Evolutionary conservation across 352 stramenopile species (phyloP).

Genomic region (Phytophthora hibernalis): DNA sequence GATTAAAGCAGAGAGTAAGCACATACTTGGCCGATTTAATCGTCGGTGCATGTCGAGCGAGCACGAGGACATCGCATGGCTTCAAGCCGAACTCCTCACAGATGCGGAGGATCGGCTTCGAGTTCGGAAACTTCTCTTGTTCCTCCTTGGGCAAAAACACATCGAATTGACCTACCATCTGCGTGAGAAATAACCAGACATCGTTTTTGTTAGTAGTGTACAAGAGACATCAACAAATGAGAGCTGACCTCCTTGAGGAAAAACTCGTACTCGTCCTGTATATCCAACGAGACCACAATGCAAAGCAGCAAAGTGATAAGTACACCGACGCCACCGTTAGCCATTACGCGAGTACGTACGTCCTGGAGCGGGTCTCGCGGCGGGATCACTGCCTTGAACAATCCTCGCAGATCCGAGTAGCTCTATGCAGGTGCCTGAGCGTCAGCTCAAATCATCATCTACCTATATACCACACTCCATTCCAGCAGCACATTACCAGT

Average conservation of each 20-base stretch:
- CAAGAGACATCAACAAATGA: not conserved
- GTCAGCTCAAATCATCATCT: not conserved
- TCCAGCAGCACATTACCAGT: conserved; percentile 46
- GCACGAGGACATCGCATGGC: conserved; percentile 61
- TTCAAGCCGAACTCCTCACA: conserved; percentile 62
- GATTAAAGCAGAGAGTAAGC: not conserved
- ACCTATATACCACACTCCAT: not conserved
- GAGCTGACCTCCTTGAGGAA: conserved; percentile 70
- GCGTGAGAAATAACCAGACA: not conserved
- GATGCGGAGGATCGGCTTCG: conserved; percentile 52
- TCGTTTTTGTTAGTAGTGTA: not conserved
- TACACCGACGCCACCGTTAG: not conserved
- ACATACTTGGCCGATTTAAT: conserved; percentile 73
- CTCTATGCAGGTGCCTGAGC: conserved; percentile 38
- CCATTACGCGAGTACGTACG: conserved; percentile 36
- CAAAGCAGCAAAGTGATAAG: not conserved
- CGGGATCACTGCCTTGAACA: conserved; percentile 71
- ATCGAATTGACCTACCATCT: conserved; percentile 81
- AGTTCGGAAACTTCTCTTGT: conserved; percentile 54
- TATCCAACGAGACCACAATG: not conserved
- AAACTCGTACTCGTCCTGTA: conserved; percentile 66
- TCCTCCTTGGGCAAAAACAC: conserved; percentile 56
- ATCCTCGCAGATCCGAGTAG: conserved; percentile 63
- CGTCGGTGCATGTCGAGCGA: conserved; percentile 59
- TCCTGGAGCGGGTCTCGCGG: conserved; percentile 54